These are phyloP conservation scores for Talaromyces piceae DNA, from an alignment of 2,329 filamentous ascomycete species.

Conservation along the genomic window DNA sequence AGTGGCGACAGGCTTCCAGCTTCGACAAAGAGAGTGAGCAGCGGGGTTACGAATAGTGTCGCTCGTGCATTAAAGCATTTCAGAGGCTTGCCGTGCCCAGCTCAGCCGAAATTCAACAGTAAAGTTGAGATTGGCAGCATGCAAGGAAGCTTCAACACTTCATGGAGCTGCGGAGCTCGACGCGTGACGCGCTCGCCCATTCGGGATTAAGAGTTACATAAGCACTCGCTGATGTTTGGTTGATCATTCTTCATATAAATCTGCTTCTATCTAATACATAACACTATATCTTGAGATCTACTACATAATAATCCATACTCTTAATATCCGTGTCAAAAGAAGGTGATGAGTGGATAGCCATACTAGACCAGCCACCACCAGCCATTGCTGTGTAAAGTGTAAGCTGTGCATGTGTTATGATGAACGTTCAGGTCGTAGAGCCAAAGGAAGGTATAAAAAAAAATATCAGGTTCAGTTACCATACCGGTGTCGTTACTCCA, in stretches of 20 bases:
- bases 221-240: background rate
- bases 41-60: background rate
- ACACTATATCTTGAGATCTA: background rate
- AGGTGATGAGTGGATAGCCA: background rate
- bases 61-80: background rate
- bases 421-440: background rate
- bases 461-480: background rate
- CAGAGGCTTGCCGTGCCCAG: background rate
- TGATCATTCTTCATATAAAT: background rate
- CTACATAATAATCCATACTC: constrained; percentile 1
- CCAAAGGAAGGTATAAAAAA: background rate
- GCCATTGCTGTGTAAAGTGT: no score
- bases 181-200: constrained; percentile 24
- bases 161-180: constrained; percentile 17
- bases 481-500: background rate
- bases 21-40: background rate
- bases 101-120: background rate
- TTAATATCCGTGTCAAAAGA: constrained; percentile 1
- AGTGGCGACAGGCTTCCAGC: background rate
- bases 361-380: background rate
- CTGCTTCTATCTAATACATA: background rate
- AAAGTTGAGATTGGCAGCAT: background rate
- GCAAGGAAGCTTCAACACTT: background rate
- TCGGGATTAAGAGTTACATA: constrained; percentile 16
- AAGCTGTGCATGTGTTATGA: background rate